A percentile compares a stretch with the other conserved stretches of the same genome.
Evolutionary conservation across 805 yeast species (phyloP).

Genomic region (Lachancea lanzarotensis): DNA sequence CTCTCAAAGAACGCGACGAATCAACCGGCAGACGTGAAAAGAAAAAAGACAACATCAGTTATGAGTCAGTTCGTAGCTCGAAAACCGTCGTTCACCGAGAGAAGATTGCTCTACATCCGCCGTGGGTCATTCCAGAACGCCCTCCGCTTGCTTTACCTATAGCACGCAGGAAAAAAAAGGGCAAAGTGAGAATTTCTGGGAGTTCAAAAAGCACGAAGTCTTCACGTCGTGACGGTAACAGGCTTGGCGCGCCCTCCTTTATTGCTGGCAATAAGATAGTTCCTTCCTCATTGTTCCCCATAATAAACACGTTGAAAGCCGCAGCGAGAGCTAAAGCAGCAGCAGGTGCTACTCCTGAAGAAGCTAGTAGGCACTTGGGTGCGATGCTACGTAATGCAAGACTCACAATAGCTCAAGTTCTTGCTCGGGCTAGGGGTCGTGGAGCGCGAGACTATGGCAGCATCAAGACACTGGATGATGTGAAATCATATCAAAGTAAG

Average conservation of each 20-base stretch:
- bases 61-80: constrained; percentile 13
- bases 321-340: constrained; percentile 32
- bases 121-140: constrained; percentile 28
- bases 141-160: constrained; percentile 31
- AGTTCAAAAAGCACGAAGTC: constrained; percentile 1
- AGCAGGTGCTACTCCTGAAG: constrained; percentile 31
- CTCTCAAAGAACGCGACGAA: constrained; percentile 7
- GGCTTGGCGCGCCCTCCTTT: not conserved
- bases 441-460: constrained; percentile 10
- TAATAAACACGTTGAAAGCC: constrained; percentile 29
- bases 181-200: constrained; percentile 2
- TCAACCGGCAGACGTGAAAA: constrained; percentile 7
- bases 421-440: constrained; percentile 16
- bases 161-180: constrained; percentile 23
- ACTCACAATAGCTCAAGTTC: constrained; percentile 23
- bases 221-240: not conserved
- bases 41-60: not conserved
- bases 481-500: constrained; percentile 3
- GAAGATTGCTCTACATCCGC: constrained; percentile 29
- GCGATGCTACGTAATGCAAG: constrained; percentile 30
- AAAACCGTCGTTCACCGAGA: constrained; percentile 29
- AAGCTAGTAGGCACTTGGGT: constrained; percentile 25
- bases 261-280: constrained; percentile 13
- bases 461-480: constrained; percentile 12
- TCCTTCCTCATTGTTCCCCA: constrained; percentile 26